Conservation (phyloP, 2,329 filamentous ascomycete species). For the Myriosclerotinia scirpicola region DNA sequence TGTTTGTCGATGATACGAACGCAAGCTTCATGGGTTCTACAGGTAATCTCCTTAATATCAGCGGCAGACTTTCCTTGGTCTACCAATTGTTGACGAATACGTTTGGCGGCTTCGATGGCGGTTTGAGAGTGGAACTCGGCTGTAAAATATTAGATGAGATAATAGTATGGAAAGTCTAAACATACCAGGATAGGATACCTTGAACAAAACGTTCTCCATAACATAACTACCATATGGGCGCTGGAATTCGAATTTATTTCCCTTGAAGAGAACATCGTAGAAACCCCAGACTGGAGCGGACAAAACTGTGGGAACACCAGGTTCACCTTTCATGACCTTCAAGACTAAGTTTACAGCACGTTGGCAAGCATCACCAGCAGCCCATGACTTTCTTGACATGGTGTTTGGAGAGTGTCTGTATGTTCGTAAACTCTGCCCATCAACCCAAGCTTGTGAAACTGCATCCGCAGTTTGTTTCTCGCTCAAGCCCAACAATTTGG, state of each 20-base stretch:
- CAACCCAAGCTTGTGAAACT: constrained; percentile 95
- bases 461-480: constrained; percentile 93
- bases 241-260: constrained; percentile 95
- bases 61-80: constrained; percentile 84
- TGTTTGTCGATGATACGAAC: constrained; percentile 99
- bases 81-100: constrained; percentile 80
- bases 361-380: constrained; percentile 96
- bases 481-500: constrained; percentile 87
- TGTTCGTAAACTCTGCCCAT: constrained; percentile 92
- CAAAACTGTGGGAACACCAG: constrained; percentile 87
- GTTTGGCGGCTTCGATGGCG: constrained; percentile 90
- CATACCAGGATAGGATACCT: constrained; percentile 94
- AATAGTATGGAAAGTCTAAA: constrained; percentile 24
- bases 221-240: constrained; percentile 96
- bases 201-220: constrained; percentile 99
- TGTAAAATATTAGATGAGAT: constrained; percentile 39
- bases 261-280: constrained; percentile 97
- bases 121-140: constrained; percentile 99
- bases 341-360: constrained; percentile 87
- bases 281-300: constrained; percentile 95
- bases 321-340: constrained; percentile 89
- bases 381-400: constrained; percentile 99
- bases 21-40: constrained; percentile 97
- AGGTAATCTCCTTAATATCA: constrained; percentile 90
- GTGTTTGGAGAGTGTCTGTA: constrained; percentile 98